Evolutionary conservation across 2,329 filamentous ascomycete species (phyloP), one percentile per base, ranked within the genome.

Genomic region (Rhexocercosporidium sp.): DNA sequence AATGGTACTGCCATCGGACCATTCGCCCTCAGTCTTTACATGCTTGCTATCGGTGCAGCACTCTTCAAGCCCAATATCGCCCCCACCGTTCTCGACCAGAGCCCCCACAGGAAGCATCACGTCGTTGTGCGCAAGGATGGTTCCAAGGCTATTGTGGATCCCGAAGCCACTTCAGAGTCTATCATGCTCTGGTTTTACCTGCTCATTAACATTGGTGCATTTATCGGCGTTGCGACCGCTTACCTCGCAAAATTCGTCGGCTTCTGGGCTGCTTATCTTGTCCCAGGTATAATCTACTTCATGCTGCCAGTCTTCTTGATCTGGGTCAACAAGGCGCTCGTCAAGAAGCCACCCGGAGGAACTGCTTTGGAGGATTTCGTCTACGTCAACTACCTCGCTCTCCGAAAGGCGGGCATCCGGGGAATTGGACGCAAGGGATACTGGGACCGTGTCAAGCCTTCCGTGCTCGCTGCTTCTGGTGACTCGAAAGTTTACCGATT

Each of bases 21-120:
- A 11, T 81, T 78, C 68, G 69, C 78, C 34, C 69, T 81, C 34
- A 77, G 62, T 74, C 54, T 68, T 37, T 66, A 63, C 77, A 64
- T 64, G 44, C 46, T 68, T 3, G 63, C 66, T 44, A 16, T 68
- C 27, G 66, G 66, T n/a, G 63, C 66, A 18, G 66, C 89, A 67
- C 86, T 90, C 67, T 91, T 92, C 83, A 92, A 92, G 79, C 84
- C 88, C 27, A 92, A 91, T 71, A 88, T 92, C 44, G 85, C 86
- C 0, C 86, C 87, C 3, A 79, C 88, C 47, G 85, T 90, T 64
- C 85, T 86, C 3, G 88, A 90, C 72, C 87, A 90, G 72, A 81
- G 82, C 69, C 69, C 73, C 37, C 74, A 82, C 67, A 78, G 80
- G 69, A 78, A 77, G 39, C 75, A 80, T 8, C 83, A 83, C 64